Percentiles rank a stretch among this genome's conserved stretches.
phyloP scores from a whole-genome alignment of 257 asterid species.

The Penstemon davidsonii region DNA sequence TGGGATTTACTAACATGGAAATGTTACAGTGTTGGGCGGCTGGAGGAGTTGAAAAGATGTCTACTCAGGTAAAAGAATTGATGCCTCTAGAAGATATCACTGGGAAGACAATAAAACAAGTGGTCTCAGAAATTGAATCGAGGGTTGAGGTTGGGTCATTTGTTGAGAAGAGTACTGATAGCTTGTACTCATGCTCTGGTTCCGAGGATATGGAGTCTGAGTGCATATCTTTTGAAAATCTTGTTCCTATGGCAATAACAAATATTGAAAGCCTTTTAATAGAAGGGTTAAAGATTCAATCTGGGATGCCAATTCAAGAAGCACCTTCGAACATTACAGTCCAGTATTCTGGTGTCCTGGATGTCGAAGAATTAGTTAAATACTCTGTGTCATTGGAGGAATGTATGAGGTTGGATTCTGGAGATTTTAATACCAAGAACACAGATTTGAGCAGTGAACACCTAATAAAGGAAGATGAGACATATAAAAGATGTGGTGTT shows the following conservation, averaged over 20 bases:
- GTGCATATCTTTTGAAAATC: constrained; percentile 50
- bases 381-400: constrained; percentile 54
- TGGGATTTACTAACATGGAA: constrained; percentile 64
- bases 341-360: constrained; percentile 27
- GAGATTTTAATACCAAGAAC: constrained; percentile 27
- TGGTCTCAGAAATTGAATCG: constrained; percentile 44
- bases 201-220: constrained; percentile 41
- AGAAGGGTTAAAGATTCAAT: constrained; percentile 77
- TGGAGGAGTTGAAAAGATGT: constrained; percentile 66
- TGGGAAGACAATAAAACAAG: constrained; percentile 65
- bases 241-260: constrained; percentile 56
- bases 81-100: constrained; percentile 81
- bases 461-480: constrained; percentile 22
- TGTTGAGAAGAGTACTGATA: constrained; percentile 19
- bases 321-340: constrained; percentile 54
- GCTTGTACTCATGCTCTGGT: constrained; percentile 31
- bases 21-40: constrained; percentile 65
- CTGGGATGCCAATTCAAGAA: constrained; percentile 60
- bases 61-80: constrained; percentile 48
- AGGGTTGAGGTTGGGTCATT: constrained; percentile 22
- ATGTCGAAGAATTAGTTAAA: constrained; percentile 46
- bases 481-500: constrained; percentile 24
- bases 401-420: constrained; percentile 57
- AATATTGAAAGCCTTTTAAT: constrained; percentile 63
- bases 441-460: constrained; percentile 27